Evolutionary conservation across 2,329 filamentous ascomycete genomes (phyloP), one percentile per base, ranked within the genome.

Genomic region (Madurella mycetomatis): DNA sequence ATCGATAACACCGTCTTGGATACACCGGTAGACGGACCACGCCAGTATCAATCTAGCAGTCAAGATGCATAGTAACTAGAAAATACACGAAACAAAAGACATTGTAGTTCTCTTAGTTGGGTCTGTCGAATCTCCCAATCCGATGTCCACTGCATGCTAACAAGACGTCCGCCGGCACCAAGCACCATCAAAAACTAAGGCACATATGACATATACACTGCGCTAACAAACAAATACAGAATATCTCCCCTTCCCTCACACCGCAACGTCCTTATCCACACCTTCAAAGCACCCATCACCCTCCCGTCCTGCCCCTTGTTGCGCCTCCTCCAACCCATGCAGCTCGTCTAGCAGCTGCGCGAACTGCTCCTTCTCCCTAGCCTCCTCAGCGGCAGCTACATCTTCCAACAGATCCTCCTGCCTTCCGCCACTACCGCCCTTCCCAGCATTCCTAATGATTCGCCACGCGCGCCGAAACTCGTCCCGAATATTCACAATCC

Each of bases 381-480:
- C 64, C 55, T 70, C 66, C 32, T 62, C 67, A 15, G 68, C 68
- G 1, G 57, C 42, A 32, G 79, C 67, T 60, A 76, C 63, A 68
- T 87, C 72, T 59, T 82, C 65, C 58, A 83, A 62, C 65, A 89
- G 64, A 50, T 81, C 64, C 58, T 85, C 80, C 5, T 68, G 64
- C 5, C 58, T 16, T 44, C 17, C 41, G 5, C 17, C 18, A 13
- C 49, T 49, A 13, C 13, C 39, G 41, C 46, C 54, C 16, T 53
- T 52, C 4, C 82, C 79, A 2, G 80, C 71, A 7, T 70, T 70
- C 59, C 73, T 76, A 58, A 92, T 82, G 54, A 95, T 86, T 37
- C 81, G 76, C 82, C 88, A 88, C 2, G 89, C 90, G 17, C 90
- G 81, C 16, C 89, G 80, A 65, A 95, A 94, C 70, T 96, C 90